Percentiles rank a stretch among this genome's conserved stretches.
Evolutionary conservation across 305 asterid species (phyloP).

Genomic region (Stenogyne calaminthoides): DNA sequence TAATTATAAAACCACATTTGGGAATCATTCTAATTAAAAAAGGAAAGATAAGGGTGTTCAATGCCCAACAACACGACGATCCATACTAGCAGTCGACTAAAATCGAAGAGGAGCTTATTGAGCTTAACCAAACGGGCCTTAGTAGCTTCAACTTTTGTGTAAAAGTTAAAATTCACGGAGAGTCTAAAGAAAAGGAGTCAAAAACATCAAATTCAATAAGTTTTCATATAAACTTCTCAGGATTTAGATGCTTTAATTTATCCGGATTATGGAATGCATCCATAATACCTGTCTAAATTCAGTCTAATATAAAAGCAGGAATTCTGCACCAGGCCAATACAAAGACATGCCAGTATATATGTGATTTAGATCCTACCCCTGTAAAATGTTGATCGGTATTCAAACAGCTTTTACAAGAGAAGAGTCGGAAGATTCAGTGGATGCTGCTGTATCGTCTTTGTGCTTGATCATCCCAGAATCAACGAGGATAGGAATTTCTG

Average conservation of each 20-base stretch:
- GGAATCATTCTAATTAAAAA: no score
- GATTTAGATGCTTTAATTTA: not conserved
- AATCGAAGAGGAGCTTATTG: no score
- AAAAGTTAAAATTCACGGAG: no score
- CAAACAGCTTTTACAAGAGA: constrained; percentile 11
- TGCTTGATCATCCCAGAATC: constrained; percentile 96
- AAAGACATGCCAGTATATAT: not conserved
- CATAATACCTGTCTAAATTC: not conserved
- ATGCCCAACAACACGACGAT: not conserved
- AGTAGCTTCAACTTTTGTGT: no score
- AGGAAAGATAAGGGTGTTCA: not conserved
- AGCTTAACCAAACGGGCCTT: no score
- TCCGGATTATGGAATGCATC: not conserved
- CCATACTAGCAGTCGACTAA: not conserved
- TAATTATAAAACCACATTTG: no score
- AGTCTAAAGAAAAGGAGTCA: not conserved
- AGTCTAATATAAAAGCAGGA: not conserved
- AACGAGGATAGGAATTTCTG: constrained; percentile 84
- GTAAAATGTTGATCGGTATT: constrained; percentile 7
- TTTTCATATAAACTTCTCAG: not conserved
- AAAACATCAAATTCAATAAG: constrained; percentile 2
- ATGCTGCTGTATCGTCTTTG: constrained; percentile 69
- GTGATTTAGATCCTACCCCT: not conserved
- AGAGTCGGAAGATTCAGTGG: constrained; percentile 48
- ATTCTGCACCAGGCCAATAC: constrained; percentile 19